Evolutionary conservation across 768 basidiomycete genomes (phyloP).

Genomic region (Boletus coccyginus): DNA sequence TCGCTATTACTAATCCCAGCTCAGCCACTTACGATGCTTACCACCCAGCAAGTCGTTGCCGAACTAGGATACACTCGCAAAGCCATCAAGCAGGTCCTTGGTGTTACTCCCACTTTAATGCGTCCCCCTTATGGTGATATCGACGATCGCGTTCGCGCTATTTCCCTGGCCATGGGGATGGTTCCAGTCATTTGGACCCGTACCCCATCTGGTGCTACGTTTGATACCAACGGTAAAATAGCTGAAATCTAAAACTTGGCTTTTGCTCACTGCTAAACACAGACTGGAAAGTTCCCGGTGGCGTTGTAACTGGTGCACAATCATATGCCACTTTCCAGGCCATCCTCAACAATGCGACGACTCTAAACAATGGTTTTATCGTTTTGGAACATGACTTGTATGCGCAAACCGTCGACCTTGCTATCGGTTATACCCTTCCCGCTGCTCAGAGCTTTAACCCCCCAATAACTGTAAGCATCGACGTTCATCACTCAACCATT

Average conservation of each 20-base stretch:
- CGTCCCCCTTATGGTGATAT: constrained; percentile 84
- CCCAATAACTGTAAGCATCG: constrained; percentile 52
- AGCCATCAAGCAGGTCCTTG: constrained; percentile 72
- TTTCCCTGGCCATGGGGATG: constrained; percentile 88
- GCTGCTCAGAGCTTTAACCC: constrained; percentile 68
- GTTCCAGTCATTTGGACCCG: constrained; percentile 89
- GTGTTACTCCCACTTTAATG: constrained; percentile 76
- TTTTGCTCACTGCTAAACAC: constrained; percentile 12
- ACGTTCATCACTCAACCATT: background rate
- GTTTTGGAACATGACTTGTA: constrained; percentile 88
- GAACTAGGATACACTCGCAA: constrained; percentile 92
- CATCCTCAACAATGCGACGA: constrained; percentile 69
- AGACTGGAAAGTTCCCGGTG: constrained; percentile 90
- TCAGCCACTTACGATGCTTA: constrained; percentile 64
- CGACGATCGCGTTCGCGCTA: constrained; percentile 91
- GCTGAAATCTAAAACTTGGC: background rate
- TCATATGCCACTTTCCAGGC: constrained; percentile 66
- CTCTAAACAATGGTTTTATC: constrained; percentile 71
- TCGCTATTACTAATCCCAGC: constrained; percentile 13
- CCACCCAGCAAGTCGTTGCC: constrained; percentile 84
- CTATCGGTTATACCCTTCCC: constrained; percentile 81
- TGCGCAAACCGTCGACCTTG: constrained; percentile 84
- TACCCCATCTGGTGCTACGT: constrained; percentile 48
- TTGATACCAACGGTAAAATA: constrained; percentile 68
- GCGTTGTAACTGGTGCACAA: constrained; percentile 60